phyloP scores from a whole-genome alignment of 768 basidiomycete species.

The Rubroboletus satanas region DNA sequence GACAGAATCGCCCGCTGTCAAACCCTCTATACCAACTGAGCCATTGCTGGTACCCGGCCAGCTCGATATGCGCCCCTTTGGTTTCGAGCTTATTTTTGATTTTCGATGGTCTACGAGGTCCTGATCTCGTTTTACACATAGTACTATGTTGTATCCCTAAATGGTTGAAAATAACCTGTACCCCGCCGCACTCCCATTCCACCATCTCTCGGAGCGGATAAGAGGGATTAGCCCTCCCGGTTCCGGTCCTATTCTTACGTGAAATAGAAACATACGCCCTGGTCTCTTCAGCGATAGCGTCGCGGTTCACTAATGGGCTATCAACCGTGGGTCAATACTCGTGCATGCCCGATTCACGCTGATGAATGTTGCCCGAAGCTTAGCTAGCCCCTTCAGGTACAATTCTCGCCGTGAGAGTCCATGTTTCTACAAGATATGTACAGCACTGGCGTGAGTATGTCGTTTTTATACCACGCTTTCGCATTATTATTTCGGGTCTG shows the following conservation, averaged over 20 bases:
- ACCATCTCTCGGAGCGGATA: neutral
- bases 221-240: neutral
- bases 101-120: conserved; percentile 55
- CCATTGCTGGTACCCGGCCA: conserved; percentile 40
- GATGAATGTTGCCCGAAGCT: neutral
- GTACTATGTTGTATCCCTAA: conserved; percentile 21
- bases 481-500: neutral
- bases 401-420: neutral
- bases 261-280: neutral
- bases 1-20: neutral
- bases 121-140: conserved; percentile 13
- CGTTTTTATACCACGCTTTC: neutral
- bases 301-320: neutral
- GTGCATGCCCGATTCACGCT: neutral
- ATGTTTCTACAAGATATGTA: neutral
- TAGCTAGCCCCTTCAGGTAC: neutral
- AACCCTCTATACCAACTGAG: conserved; percentile 14
- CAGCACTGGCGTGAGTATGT: neutral
- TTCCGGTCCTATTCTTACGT: neutral
- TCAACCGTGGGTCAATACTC: neutral
- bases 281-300: neutral
- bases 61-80: conserved; percentile 71
- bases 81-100: conserved; percentile 69
- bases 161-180: conserved; percentile 12
- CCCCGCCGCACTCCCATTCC: neutral